phyloP scores from a whole-genome alignment of 371 early-diverging fungal species.

The Phascolomyces articulosus region DNA sequence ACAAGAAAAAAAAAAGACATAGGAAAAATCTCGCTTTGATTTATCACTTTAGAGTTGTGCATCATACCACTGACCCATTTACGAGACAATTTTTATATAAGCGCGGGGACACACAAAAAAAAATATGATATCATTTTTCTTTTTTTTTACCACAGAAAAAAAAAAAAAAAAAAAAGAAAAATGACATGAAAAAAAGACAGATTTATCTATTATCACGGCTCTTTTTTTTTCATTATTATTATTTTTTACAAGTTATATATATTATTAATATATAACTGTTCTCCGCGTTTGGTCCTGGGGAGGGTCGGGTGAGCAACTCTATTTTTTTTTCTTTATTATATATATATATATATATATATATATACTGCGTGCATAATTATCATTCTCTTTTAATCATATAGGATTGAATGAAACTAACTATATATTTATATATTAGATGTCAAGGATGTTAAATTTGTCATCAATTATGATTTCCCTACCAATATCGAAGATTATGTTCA shows the following conservation, averaged over 20 bases:
- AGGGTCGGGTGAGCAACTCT: slow-evolving; percentile 21
- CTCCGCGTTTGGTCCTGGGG: slow-evolving; percentile 10
- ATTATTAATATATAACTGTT: too few species aligned
- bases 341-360: too few species aligned
- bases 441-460: slow-evolving; percentile 94
- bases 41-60: slow-evolving; percentile 11
- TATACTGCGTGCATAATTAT: slow-evolving; percentile 16
- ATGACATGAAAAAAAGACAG: too few species aligned
- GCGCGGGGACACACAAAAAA: neutral
- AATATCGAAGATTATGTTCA: slow-evolving; percentile 97
- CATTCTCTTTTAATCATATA: neutral
- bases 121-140: too few species aligned
- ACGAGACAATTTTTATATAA: neutral
- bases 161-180: too few species aligned
- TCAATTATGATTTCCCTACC: slow-evolving; percentile 97
- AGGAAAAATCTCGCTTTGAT: neutral
- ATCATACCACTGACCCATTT: slow-evolving; percentile 13
- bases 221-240: too few species aligned
- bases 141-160: too few species aligned
- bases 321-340: slow-evolving; percentile 1
- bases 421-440: slow-evolving; percentile 64
- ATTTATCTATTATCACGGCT: too few species aligned
- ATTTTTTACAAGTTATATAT: too few species aligned
- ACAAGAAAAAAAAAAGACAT: neutral
- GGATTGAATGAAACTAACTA: neutral